Evolutionary conservation across 805 yeast genomes (phyloP).

Genomic region (Yarrowia bubula): DNA sequence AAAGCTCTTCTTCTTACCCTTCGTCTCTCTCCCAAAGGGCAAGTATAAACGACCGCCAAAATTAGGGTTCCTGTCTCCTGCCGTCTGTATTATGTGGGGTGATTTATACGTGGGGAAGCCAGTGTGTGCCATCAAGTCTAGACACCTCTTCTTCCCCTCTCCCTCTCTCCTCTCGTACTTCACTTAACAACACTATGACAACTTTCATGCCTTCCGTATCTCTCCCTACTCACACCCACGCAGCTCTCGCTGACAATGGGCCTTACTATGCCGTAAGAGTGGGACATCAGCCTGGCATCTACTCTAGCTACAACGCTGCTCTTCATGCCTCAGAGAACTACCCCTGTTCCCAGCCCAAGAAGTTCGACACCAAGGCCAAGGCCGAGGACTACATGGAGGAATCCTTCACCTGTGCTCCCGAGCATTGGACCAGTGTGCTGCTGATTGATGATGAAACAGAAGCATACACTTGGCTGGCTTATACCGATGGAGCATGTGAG

Average conservation of each 20-base stretch:
- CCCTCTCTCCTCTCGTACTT: background rate
- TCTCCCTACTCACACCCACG: background rate
- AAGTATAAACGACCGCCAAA: background rate
- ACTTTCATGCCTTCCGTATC: background rate
- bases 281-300: constrained; percentile 10
- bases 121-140: background rate
- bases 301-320: background rate
- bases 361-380: constrained; percentile 12
- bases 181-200: background rate
- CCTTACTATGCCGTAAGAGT: constrained; percentile 12
- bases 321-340: constrained; percentile 1
- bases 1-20: too few species aligned
- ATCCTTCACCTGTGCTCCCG: constrained; percentile 14
- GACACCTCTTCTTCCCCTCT: background rate
- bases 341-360: constrained; percentile 22
- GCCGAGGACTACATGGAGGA: constrained; percentile 17
- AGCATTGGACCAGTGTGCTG: constrained; percentile 23
- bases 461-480: constrained; percentile 52
- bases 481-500: constrained; percentile 47
- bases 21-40: background rate
- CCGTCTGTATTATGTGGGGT: background rate
- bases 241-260: background rate
- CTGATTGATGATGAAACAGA: constrained; percentile 64
- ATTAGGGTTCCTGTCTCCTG: background rate
- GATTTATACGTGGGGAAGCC: constrained; percentile 2